Base-by-base conservation (phyloP, 2,329 filamentous ascomycete species). In the Arthrobotrys megalospora region DNA sequence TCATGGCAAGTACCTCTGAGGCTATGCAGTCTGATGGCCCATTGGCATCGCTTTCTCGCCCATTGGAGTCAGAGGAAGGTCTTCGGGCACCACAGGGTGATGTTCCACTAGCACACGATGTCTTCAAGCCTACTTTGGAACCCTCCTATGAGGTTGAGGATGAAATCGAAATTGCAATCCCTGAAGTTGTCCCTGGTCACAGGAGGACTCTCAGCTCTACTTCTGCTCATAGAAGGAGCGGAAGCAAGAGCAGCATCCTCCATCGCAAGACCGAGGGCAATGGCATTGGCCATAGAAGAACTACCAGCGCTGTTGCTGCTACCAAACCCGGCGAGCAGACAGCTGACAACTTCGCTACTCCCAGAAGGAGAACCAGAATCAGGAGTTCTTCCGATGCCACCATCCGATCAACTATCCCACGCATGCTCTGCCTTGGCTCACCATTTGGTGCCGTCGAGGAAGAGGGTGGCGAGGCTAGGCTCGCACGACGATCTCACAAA, bases 21-120 rank as follows among this genome's bases (percentile, higher is more conserved):
- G 87, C 87, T 1, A 91, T 92, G 90, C 88, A 91, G 80, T 88
- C 87, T 0, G 85, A 88, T 66, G 90, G 89, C 89, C 89, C 8
- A 82, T 92, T 79, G 47, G 68, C 62, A 6, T 62, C 67, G 19
- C 76, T 72, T 5, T 79, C 76, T 7, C 68, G 64, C 14, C 68
- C 69, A 21, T 68, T 72, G 36, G 68, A 62, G 36, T 2, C 50
- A 16, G 73, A 77, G 38, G 73, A 77, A 21, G 45, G 19, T 16
- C 21, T 43, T 14, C 32, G 69, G 6, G 38, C 64, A 7, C 66
- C 73, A 16, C 73, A 71, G 36, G 73, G 73, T 36, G 73, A 77
- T 43, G 62, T 77, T 28, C 73, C 66, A 24, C 38, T 69, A 4
- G 73, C 73, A 8, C 73, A 77, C 24, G 73, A 77, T 36, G 73